Evolutionary conservation across 2,329 filamentous ascomycete species (phyloP), one percentile per base, ranked within the genome.

Genomic region (Nemania bipapillata): DNA sequence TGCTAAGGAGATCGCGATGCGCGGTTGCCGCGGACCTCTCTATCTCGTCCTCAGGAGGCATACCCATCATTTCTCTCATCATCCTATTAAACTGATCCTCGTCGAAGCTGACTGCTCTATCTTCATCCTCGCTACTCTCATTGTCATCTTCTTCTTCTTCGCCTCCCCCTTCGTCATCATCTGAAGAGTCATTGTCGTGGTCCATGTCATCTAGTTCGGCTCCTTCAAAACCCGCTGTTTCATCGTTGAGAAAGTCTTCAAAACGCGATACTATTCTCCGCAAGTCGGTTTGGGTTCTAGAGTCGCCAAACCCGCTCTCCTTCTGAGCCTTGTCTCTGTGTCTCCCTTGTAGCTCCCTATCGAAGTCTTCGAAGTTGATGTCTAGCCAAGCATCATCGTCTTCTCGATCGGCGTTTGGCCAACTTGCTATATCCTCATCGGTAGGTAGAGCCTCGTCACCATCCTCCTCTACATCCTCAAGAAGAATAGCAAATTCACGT

Each of bases 211-310:
- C 84, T 12, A 92, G 80, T 67, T 93, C 89, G 0, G 90, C 92
- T 0, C 94, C 95, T 54, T 97, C 94, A 5, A 90, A 79, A 0
- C 92, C 94, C 0, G 94, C 93, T 53, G 86, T 87, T 11, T 96
- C 92, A 74, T 98, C 93, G 64, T 96, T 92, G 53, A 99, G 81
- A 74, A 99, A 98, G 12, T 91, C 85, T 76, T 97, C 94, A 76
- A 99, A 98, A n/a, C 93, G 89, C 54, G 92, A 91, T 0, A 99
- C 96, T 78, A 98, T 97, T 76, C 95, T 95, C 62, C 91, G 90
- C 24, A 99, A 83, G 77, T 97, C 91, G 4, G 89, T 89, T 75
- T 94, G 90, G 0, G 90, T 87, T 26, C 84, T 84, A 4, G 86
- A 82, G 77, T 94, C 89, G 1, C 91, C 91, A 76, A 92, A 89